A percentile compares a stretch with the other conserved stretches of the same genome.
These are phyloP conservation scores for Stentor coeruleus DNA, from an alignment of 73 alveolate species.

Conservation along the genomic window DNA sequence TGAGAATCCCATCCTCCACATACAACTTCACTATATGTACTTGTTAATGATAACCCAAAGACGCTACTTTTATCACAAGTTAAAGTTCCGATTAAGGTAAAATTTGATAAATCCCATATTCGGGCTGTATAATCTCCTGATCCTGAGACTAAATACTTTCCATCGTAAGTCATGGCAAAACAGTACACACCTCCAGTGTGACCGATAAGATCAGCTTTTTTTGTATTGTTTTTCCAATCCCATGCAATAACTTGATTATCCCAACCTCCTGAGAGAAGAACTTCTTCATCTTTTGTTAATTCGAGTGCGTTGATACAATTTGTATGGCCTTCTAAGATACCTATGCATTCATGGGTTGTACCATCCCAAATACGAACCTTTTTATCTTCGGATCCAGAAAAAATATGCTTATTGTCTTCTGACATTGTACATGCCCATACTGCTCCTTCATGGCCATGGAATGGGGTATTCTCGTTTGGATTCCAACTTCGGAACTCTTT, in stretches of 20 bases:
- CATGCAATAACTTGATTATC: background rate
- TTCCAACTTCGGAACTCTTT: background rate
- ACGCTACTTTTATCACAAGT: background rate
- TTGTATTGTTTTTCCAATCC: background rate
- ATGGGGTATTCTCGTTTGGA: background rate
- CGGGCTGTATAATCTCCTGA: background rate
- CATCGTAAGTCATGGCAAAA: background rate
- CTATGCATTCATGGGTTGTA: background rate
- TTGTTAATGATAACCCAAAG: background rate
- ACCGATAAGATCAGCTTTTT: background rate
- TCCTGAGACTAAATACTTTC: background rate
- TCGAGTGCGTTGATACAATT: background rate
- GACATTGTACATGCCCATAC: background rate
- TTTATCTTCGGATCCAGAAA: conserved; percentile 19
- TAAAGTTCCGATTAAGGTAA: background rate
- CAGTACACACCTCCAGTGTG: background rate
- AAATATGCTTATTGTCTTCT: background rate
- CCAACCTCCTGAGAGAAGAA: background rate
- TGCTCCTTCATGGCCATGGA: background rate
- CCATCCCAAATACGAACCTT: background rate
- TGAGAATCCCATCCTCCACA: background rate
- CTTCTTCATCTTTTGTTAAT: background rate
- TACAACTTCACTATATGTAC: background rate
- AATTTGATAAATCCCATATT: background rate
- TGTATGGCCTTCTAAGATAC: background rate